Conservation (phyloP, 495 filamentous ascomycete genomes). For the Daldinia vernicosa region DNA sequence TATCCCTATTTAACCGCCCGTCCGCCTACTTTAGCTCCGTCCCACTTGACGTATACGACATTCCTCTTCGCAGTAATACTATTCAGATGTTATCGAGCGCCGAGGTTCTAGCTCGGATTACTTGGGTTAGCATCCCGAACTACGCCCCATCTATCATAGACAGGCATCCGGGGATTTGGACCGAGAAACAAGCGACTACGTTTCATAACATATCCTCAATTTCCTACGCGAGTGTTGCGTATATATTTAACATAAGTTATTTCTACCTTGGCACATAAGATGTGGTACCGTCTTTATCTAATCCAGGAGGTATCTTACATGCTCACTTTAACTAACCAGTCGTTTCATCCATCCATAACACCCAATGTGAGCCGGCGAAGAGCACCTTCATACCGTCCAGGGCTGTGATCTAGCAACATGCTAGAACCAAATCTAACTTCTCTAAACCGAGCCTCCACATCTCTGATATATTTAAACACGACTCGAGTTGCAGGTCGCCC, state of each 20-base stretch:
- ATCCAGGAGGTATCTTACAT: neutral
- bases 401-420: conserved; percentile 80
- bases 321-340: neutral
- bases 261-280: neutral
- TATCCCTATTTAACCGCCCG: conserved; percentile 61
- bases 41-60: conserved; percentile 20
- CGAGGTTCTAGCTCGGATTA: neutral
- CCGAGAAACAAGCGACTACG: neutral
- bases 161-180: neutral
- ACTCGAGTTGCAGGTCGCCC: conserved; percentile 71
- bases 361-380: conserved; percentile 52
- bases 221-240: neutral
- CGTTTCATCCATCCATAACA: conserved; percentile 37
- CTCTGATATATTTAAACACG: conserved; percentile 70
- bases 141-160: neutral
- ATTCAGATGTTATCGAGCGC: neutral
- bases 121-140: neutral
- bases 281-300: neutral
- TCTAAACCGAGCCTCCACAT: conserved; percentile 72
- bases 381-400: conserved; percentile 73
- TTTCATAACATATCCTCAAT: neutral
- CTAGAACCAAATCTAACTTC: conserved; percentile 75
- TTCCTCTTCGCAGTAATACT: neutral
- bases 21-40: conserved; percentile 21
- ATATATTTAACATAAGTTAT: neutral